Percentiles rank a stretch among this genome's conserved stretches.
phyloP scores from a whole-genome alignment of 2,329 filamentous ascomycete genomes.

The Bipolaris victoriae region DNA sequence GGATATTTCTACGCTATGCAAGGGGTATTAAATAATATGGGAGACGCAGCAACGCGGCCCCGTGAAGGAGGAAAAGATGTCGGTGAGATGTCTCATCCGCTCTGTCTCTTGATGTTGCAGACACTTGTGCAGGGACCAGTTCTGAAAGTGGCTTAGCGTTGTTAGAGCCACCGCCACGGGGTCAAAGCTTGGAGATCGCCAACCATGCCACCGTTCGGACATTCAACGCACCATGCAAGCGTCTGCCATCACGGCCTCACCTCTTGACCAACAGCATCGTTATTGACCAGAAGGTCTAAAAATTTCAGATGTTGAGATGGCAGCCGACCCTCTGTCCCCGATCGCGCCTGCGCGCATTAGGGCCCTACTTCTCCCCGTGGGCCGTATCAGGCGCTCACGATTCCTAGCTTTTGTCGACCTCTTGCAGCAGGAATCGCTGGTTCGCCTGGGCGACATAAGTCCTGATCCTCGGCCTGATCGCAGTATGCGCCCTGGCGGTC shows the following conservation, averaged over 20 bases:
- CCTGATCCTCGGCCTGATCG: slow-evolving; percentile 83
- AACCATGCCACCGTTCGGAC: slow-evolving; percentile 25
- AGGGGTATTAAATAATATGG: slow-evolving; percentile 15
- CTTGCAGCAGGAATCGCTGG: slow-evolving; percentile 78
- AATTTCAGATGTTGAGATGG: slow-evolving; percentile 69
- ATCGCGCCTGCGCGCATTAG: slow-evolving; percentile 85
- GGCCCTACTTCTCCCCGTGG: slow-evolving; percentile 84
- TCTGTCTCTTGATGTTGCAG: slow-evolving; percentile 15
- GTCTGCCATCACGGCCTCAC: slow-evolving; percentile 16
- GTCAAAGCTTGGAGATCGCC: slow-evolving; percentile 29
- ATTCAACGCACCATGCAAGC: slow-evolving; percentile 33
- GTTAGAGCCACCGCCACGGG: slow-evolving; percentile 29
- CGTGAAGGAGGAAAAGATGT: slow-evolving; percentile 8
- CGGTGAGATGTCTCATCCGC: slow-evolving; percentile 14
- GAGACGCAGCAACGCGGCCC: slow-evolving; percentile 7
- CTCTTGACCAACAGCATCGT: slow-evolving; percentile 17
- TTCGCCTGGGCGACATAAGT: slow-evolving; percentile 84
- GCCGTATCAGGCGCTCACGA: slow-evolving; percentile 79
- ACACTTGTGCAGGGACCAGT: slow-evolving; percentile 16
- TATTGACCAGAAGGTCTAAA: slow-evolving; percentile 26
- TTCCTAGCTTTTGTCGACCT: slow-evolving; percentile 81
- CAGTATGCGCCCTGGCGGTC: slow-evolving; percentile 64
- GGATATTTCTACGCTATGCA: slow-evolving; percentile 43
- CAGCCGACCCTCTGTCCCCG: slow-evolving; percentile 86
- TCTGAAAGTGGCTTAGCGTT: slow-evolving; percentile 15